These are phyloP conservation scores for Globisporangium rhizosaccharum DNA, from an alignment of 352 stramenopile species.

Conservation along the genomic window DNA sequence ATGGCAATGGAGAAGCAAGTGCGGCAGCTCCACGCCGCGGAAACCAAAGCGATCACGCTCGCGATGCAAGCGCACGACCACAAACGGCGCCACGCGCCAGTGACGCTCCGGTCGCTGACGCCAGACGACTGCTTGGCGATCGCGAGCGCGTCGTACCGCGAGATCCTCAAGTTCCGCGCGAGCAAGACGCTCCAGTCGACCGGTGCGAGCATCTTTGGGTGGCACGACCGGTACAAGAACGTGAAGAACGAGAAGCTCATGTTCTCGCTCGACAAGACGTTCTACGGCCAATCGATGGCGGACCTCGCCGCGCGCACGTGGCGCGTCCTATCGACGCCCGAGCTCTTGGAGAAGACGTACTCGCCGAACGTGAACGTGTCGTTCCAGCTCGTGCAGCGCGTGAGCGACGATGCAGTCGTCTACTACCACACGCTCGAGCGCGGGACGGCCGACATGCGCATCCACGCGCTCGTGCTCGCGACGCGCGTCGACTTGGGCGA, in stretches of 20 bases:
- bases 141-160: constrained; percentile 31
- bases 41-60: constrained; percentile 31
- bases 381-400: constrained; percentile 59
- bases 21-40: constrained; percentile 23
- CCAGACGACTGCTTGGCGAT: constrained; percentile 41
- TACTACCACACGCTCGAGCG: constrained; percentile 72
- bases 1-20: constrained; percentile 46
- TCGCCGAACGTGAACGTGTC: constrained; percentile 42
- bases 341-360: constrained; percentile 43
- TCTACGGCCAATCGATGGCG: constrained; percentile 25
- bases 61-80: constrained; percentile 17
- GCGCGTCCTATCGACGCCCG: constrained; percentile 41
- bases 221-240: constrained; percentile 43
- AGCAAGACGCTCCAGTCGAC: constrained; percentile 41
- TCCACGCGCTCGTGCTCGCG: constrained; percentile 57
- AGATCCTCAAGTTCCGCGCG: constrained; percentile 50
- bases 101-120: constrained; percentile 40
- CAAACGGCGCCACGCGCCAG: constrained; percentile 15
- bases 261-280: constrained; percentile 67
- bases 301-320: constrained; percentile 40
- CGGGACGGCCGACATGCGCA: constrained; percentile 35
- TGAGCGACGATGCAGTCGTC: constrained; percentile 52
- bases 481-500: constrained; percentile 44
- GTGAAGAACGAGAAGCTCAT: constrained; percentile 49
- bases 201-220: constrained; percentile 57